A percentile compares a stretch with the other conserved stretches of the same genome.
phyloP scores from a whole-genome alignment of 139 green algal genomes.

The Microglena sp. region DNA sequence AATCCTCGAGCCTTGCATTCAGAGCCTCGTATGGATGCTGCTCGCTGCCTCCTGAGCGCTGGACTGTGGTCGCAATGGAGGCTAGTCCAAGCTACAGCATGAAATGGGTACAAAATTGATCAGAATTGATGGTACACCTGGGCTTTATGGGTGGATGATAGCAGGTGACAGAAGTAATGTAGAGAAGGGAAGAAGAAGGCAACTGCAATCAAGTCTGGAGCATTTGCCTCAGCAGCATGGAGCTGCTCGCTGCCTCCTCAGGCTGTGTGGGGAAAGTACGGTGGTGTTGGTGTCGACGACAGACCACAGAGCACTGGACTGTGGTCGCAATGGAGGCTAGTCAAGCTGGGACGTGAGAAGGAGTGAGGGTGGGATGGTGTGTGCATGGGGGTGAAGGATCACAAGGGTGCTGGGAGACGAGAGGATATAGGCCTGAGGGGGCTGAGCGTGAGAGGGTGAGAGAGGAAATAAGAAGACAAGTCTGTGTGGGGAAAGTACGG shows the following conservation, averaged over 20 bases:
- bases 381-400: too few relatives aligned
- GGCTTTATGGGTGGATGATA: too few relatives aligned
- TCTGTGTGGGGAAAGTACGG: too few relatives aligned
- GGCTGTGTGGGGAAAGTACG: not conserved
- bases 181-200: not conserved
- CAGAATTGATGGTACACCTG: too few relatives aligned
- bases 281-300: not conserved
- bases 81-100: slow-evolving; percentile 40
- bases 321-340: not conserved
- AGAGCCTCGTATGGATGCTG: slow-evolving; percentile 32
- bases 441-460: too few relatives aligned
- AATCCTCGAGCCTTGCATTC: slow-evolving; percentile 48
- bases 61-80: slow-evolving; percentile 35
- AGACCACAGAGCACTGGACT: too few relatives aligned
- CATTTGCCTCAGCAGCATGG: not conserved
- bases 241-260: too few relatives aligned
- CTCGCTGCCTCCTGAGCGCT: slow-evolving; percentile 48
- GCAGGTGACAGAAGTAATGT: not conserved
- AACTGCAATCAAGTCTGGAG: not conserved
- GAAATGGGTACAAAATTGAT: too few relatives aligned
- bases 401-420: too few relatives aligned
- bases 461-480: too few relatives aligned
- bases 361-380: not conserved
- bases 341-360: too few relatives aligned
- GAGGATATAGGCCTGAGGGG: too few relatives aligned